Evolutionary conservation across 164 flowering plant species (phyloP), one percentile per base, ranked within the genome.

Genomic region (Euptelea pleiosperma): DNA sequence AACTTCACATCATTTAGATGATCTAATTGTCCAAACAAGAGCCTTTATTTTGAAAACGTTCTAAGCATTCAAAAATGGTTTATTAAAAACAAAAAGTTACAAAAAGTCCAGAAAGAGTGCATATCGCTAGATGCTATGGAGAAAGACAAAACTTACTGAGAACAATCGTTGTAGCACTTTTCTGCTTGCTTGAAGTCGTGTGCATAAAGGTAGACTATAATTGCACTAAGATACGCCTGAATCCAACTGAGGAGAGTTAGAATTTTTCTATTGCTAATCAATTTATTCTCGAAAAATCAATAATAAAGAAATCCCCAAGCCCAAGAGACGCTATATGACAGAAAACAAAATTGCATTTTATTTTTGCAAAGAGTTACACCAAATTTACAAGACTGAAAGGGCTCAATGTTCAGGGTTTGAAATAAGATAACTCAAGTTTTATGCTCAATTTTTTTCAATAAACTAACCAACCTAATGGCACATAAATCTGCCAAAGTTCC

Each of bases 151-250:
- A 85, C 98, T 86, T 66, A 91, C 98, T 86, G 86, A 54, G 82
- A 80, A 78, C 97, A 93, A 46, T 90, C 98, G 56, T 86, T 87
- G 69, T 80, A 81, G 77, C 98, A 93, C 71, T 90, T 87, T 67
- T 93, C 87, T 19, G 97, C 98, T 73, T 93, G 84, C 76, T 81
- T 74, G 65, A 86, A 74, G 69, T 93, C 94, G 64, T 93, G 83
- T 6, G 85, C 81, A 66, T 83, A 87, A 21, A 93, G 89, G 76
- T 93, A 84, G 44, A 93, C 86, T 61, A 93, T 71, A 37, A 93
- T 84, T 39, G 98, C 96, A 82, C 98, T 76, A 49, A 93, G 88
- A 79, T 93, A 93, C 51, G 98, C 98, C 96, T 91, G 76, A 52
- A 76, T 56, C 57, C 66, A 71, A 61, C 18, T 3, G 53, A 60